Conservation (phyloP, 768 basidiomycete species). For the Suillus occidentalis region DNA sequence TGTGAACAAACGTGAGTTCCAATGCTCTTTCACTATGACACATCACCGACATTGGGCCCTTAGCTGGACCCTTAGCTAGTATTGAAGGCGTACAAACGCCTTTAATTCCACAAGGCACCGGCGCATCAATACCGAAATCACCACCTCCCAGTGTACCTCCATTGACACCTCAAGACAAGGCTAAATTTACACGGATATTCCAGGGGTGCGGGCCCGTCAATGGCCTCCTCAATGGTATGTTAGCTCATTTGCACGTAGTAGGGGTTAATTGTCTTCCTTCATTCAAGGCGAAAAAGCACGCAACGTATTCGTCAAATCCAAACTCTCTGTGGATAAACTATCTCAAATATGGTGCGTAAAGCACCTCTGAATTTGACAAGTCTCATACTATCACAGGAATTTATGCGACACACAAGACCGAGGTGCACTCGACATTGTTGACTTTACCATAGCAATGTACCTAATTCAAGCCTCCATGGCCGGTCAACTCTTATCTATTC, state of each 20-base stretch:
- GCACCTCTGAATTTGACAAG: background rate
- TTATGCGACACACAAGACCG: conserved; percentile 94
- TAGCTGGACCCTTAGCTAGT: conserved; percentile 82
- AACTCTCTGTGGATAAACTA: conserved; percentile 81
- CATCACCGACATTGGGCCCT: conserved; percentile 15
- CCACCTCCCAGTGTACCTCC: conserved; percentile 60
- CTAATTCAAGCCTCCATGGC: conserved; percentile 94
- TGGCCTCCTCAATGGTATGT: conserved; percentile 75
- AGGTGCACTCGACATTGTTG: conserved; percentile 82
- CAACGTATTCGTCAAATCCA: conserved; percentile 89
- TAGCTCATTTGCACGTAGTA: background rate
- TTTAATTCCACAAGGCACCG: conserved; percentile 56
- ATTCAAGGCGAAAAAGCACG: conserved; percentile 79
- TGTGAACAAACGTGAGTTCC: conserved; percentile 65
- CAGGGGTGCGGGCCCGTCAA: conserved; percentile 65
- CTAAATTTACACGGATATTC: conserved; percentile 84
- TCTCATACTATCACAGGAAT: conserved; percentile 51
- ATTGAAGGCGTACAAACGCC: conserved; percentile 66
- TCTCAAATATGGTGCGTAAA: conserved; percentile 84
- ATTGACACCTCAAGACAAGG: conserved; percentile 75
- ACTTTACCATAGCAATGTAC: conserved; percentile 96
- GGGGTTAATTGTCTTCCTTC: conserved; percentile 3
- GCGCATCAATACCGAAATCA: conserved; percentile 60
- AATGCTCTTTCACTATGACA: conserved; percentile 1
- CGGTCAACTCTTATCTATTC: conserved; percentile 67